phyloP scores from a whole-genome alignment of 2,329 filamentous ascomycete genomes.

The Cercospora brassicicola region DNA sequence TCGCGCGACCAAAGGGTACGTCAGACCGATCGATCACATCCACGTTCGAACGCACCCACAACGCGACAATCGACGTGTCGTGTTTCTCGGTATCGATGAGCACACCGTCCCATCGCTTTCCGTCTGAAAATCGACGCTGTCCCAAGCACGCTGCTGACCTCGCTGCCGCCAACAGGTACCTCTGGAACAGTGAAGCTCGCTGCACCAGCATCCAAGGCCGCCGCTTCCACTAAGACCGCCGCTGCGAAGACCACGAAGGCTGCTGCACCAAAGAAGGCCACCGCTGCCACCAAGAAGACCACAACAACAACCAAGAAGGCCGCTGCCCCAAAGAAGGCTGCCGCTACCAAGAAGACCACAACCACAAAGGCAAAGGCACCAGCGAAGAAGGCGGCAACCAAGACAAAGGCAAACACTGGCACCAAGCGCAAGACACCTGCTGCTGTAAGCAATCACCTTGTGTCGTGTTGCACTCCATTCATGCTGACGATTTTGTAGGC shows the following conservation, averaged over 20 bases:
- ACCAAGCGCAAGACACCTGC: constrained; percentile 48
- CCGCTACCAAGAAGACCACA: constrained; percentile 53
- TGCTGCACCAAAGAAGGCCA: constrained; percentile 53
- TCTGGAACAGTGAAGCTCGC: constrained; percentile 87
- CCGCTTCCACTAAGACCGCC: constrained; percentile 48
- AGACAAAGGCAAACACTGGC: constrained; percentile 49
- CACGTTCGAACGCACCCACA: constrained; percentile 16
- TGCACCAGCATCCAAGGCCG: constrained; percentile 36
- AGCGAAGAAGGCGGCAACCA: constrained; percentile 32
- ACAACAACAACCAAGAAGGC: constrained; percentile 42
- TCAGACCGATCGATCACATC: constrained; percentile 35
- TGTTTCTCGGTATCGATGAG: constrained; percentile 12
- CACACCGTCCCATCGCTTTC: constrained; percentile 12
- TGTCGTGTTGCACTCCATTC: not conserved
- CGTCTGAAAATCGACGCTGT: constrained; percentile 3
- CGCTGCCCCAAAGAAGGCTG: constrained; percentile 53
- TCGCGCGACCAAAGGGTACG: constrained; percentile 87
- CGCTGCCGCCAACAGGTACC: constrained; percentile 56
- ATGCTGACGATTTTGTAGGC: constrained; percentile 48
- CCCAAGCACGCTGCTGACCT: constrained; percentile 29
- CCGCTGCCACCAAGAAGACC: constrained; percentile 37
- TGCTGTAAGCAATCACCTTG: constrained; percentile 30
- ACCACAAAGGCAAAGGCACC: constrained; percentile 48
- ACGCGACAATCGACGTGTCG: constrained; percentile 14
- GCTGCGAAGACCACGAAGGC: constrained; percentile 42